Evolutionary conservation across 2,329 filamentous ascomycete genomes (phyloP).

Genomic region (Paecilomyces dactylethromorphus): DNA sequence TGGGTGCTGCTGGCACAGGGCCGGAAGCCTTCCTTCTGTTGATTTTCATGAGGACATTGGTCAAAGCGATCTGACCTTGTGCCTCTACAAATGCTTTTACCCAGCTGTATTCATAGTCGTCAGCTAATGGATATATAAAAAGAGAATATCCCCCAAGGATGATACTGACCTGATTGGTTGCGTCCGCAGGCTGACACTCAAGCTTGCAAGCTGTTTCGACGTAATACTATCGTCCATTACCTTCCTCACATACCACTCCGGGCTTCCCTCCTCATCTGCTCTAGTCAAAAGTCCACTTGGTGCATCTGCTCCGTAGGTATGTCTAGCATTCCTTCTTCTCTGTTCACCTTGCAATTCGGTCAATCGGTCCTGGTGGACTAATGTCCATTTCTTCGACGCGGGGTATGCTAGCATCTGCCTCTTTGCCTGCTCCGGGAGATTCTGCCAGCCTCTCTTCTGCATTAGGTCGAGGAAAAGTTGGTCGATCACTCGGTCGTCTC

Average conservation of each 20-base stretch:
- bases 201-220: conserved; percentile 80
- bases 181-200: conserved; percentile 90
- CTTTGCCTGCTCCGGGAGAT: conserved; percentile 86
- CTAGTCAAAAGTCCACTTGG: conserved; percentile 63
- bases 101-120: conserved; percentile 53
- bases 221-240: conserved; percentile 95
- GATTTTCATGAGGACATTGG: conserved; percentile 87
- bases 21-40: conserved; percentile 78
- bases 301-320: conserved; percentile 59
- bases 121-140: neutral
- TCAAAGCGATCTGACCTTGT: conserved; percentile 91
- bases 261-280: conserved; percentile 89
- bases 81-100: conserved; percentile 95
- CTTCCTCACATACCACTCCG: conserved; percentile 96
- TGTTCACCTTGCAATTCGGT: conserved; percentile 93
- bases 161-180: conserved; percentile 68
- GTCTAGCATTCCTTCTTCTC: conserved; percentile 69
- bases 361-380: conserved; percentile 90
- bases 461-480: conserved; percentile 89
- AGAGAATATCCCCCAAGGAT: too few relatives aligned
- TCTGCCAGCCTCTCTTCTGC: conserved; percentile 97
- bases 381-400: conserved; percentile 91
- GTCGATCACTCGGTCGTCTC: conserved; percentile 69
- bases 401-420: conserved; percentile 96
- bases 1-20: conserved; percentile 56